phyloP scores from a whole-genome alignment of 1,284 basidiomycete genomes.

The Xanthoconium separans region DNA sequence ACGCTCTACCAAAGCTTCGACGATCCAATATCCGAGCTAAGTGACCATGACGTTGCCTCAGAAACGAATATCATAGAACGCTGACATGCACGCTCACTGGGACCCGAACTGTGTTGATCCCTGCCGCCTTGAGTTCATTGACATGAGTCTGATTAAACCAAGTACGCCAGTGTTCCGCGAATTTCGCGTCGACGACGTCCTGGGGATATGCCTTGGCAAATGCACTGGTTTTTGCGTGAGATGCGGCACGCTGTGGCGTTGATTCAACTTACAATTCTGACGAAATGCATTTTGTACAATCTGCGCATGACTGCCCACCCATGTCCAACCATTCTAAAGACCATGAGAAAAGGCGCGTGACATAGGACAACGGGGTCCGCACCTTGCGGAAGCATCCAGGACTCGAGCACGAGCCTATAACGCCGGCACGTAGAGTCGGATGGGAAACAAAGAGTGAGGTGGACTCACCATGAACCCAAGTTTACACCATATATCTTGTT shows the following conservation, averaged over 20 bases:
- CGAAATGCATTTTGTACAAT: conserved; percentile 44
- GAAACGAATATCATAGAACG: neutral
- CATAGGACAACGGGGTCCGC: neutral
- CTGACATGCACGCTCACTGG: conserved; percentile 46
- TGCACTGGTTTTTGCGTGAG: conserved; percentile 37
- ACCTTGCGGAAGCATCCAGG: conserved; percentile 60
- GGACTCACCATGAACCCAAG: conserved; percentile 44
- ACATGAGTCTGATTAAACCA: conserved; percentile 74
- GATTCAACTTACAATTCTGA: conserved; percentile 43
- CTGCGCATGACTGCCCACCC: conserved; percentile 46
- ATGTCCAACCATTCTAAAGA: conserved; percentile 45
- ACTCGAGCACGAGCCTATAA: conserved; percentile 49
- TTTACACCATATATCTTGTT: conserved; percentile 55
- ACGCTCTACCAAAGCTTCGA: conserved; percentile 68
- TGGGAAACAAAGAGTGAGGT: neutral
- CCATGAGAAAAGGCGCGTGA: neutral
- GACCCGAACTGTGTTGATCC: conserved; percentile 74
- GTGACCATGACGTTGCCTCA: neutral
- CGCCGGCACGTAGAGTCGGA: neutral
- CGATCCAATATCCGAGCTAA: conserved; percentile 79
- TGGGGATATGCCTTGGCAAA: conserved; percentile 56
- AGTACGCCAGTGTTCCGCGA: conserved; percentile 65
- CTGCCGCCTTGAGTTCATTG: conserved; percentile 44
- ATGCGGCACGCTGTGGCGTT: neutral
- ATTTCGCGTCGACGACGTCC: conserved; percentile 54